Base-by-base conservation (phyloP, 371 early-diverging fungal genomes). In the Mucor velutinosus region DNA sequence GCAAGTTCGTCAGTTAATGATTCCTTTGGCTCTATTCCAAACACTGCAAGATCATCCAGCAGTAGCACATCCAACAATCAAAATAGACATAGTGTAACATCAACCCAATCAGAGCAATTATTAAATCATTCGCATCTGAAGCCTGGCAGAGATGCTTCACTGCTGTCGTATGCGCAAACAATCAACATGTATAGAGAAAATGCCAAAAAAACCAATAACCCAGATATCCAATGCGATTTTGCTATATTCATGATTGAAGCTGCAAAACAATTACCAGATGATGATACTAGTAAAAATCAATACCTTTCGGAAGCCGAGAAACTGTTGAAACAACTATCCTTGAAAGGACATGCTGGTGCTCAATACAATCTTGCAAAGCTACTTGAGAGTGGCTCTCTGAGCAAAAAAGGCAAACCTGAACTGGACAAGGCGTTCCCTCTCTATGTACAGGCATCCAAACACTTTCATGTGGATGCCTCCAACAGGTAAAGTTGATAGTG, bases 121-220 rank as follows among this genome's bases (percentile, higher is more conserved):
- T 76, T 88, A 25, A 82, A 86, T 30, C 87, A 88, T 53, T 82
- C 83, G 6, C 89, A 88, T 67, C 72, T 88, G 12, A 85, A 83
- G 64, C 87, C 87, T 19, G 87, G 89, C 7, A 75, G 81, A 53
- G 84, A 85, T 56, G 89, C 89, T 0, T 83, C 85, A 0, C 59
- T 89, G 6, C 70, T 90, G 5, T 84, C 90, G 3, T 84, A 89
- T 55, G 86, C 86, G 27, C 86, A 89, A 62, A 89, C 91, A 0
- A 77, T 94, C 56, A 89, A 92, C 75, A 80, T 88, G 81, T 92
- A 92, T 69, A 77, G 93, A 37, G 88, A 90, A 67, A 92, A 92
- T 66, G 92, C 90, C 39, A 91, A 90, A 76, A 88, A 88, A 72
- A 89, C 89, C 53, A 88, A 89, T 35, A 92, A 92, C 67, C 86